Percentiles rank a stretch among this genome's conserved stretches.
These are phyloP conservation scores for Coemansia furcata DNA, from an alignment of 192 early-diverging fungal species.

Conservation along the genomic window DNA sequence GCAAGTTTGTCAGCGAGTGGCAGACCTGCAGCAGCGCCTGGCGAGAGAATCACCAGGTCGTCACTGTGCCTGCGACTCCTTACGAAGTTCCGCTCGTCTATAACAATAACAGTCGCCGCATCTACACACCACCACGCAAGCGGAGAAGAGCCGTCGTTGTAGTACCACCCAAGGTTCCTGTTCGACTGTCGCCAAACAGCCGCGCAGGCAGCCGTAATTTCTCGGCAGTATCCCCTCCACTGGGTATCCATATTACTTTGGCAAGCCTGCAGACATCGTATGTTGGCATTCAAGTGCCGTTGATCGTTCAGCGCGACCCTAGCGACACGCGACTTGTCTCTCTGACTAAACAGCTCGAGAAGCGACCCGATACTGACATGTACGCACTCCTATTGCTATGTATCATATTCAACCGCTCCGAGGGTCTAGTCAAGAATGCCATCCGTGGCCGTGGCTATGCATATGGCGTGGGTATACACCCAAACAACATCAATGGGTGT, in stretches of 20 bases:
- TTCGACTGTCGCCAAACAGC: neutral
- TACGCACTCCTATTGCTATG: slow-evolving; percentile 52
- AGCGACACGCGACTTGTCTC: neutral
- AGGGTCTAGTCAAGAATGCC: slow-evolving; percentile 80
- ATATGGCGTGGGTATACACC: slow-evolving; percentile 59
- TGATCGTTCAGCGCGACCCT: neutral
- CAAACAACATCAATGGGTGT: slow-evolving; percentile 18
- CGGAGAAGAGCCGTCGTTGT: slow-evolving; percentile 8
- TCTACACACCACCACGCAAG: slow-evolving; percentile 25
- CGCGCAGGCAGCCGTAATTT: slow-evolving; percentile 24
- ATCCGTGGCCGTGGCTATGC: slow-evolving; percentile 77
- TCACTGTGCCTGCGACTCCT: slow-evolving; percentile 24
- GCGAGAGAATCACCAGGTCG: slow-evolving; percentile 22
- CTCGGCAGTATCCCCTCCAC: slow-evolving; percentile 11
- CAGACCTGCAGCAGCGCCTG: slow-evolving; percentile 15
- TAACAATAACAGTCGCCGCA: neutral
- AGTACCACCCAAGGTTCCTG: neutral
- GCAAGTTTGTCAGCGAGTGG: slow-evolving; percentile 21
- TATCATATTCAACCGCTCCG: slow-evolving; percentile 68
- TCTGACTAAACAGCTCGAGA: slow-evolving; percentile 26
- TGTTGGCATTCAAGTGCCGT: slow-evolving; percentile 41
- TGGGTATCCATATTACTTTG: slow-evolving; percentile 36
- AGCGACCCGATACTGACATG: slow-evolving; percentile 25
- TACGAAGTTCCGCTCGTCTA: slow-evolving; percentile 13
- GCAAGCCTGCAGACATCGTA: slow-evolving; percentile 38